These are phyloP conservation scores for Pachysolen tannophilus DNA, from an alignment of 805 yeast genomes.

Conservation along the genomic window DNA sequence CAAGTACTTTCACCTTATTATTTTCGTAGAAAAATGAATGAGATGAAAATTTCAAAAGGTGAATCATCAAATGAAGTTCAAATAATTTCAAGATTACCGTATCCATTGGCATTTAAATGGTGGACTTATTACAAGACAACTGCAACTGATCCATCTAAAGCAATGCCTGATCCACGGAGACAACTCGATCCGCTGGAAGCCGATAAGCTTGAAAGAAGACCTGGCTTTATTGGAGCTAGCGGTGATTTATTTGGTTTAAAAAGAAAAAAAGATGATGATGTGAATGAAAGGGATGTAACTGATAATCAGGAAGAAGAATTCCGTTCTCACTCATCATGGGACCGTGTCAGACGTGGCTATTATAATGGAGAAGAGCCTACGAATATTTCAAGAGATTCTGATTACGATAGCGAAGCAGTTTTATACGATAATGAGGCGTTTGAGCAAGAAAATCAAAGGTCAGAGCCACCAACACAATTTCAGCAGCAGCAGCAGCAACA, in stretches of 20 bases:
- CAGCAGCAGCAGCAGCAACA: too few species aligned
- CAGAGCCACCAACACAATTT: too few species aligned
- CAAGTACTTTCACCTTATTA: conserved; percentile 24
- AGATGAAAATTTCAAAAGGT: conserved; percentile 18
- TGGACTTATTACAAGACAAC: conserved; percentile 45
- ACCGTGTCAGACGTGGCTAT: conserved; percentile 3
- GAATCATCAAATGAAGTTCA: conserved; percentile 15
- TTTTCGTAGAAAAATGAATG: conserved; percentile 24
- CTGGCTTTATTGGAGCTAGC: conserved; percentile 6
- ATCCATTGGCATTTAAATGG: conserved; percentile 28
- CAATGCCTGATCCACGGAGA: conserved; percentile 48
- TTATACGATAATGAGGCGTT: too few species aligned
- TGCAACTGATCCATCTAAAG: conserved; percentile 39
- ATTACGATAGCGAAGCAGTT: too few species aligned
- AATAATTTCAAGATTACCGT: conserved; percentile 17
- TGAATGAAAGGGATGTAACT: conserved; percentile 1
- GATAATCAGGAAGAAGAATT: neutral
- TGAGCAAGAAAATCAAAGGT: too few species aligned
- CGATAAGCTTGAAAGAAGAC: neutral
- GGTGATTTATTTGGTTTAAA: conserved; percentile 9
- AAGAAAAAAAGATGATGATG: neutral
- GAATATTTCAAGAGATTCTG: too few species aligned
- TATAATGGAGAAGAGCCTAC: too few species aligned
- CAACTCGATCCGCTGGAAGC: conserved; percentile 3
- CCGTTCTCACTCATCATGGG: conserved; percentile 4